phyloP scores from a whole-genome alignment of 106 monocot species.

The Allium sativum region DNA sequence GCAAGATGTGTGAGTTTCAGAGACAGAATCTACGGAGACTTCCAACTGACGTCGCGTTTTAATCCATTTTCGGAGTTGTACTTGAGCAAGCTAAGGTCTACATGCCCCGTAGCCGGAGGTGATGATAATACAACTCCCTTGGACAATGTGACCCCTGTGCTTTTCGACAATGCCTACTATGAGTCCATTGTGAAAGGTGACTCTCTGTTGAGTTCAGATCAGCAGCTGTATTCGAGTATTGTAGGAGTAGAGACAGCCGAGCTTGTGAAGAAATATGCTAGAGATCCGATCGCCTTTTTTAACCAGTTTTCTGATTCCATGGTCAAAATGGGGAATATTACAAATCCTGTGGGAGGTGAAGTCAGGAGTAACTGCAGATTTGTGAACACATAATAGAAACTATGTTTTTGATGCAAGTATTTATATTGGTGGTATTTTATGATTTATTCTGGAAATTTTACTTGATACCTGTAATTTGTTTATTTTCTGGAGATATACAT shows the following conservation, averaged over 20 bases:
- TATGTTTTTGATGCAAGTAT: not conserved
- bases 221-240: slow-evolving; percentile 62
- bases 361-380: slow-evolving; percentile 77
- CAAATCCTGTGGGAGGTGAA: slow-evolving; percentile 76
- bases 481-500: too few relatives aligned
- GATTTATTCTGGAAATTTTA: too few relatives aligned
- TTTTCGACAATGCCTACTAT: slow-evolving; percentile 74
- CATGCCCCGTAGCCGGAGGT: slow-evolving; percentile 30
- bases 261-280: slow-evolving; percentile 49
- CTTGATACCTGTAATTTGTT: too few relatives aligned
- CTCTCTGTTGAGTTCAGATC: slow-evolving; percentile 79
- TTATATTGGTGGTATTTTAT: not conserved
- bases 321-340: slow-evolving; percentile 96
- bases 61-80: slow-evolving; percentile 20
- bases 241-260: slow-evolving; percentile 33
- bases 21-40: slow-evolving; percentile 51
- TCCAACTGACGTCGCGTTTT: slow-evolving; percentile 16
- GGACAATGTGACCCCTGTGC: slow-evolving; percentile 45
- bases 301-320: slow-evolving; percentile 80
- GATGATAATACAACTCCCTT: slow-evolving; percentile 46
- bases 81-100: slow-evolving; percentile 26
- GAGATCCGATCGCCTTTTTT: slow-evolving; percentile 44
- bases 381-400: slow-evolving; percentile 36
- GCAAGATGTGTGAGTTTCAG: slow-evolving; percentile 57
- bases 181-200: slow-evolving; percentile 37